Evolutionary conservation across 2,329 filamentous ascomycete genomes (phyloP), one percentile per base, ranked within the genome.

Genomic region (Furcasterigmium furcatum): DNA sequence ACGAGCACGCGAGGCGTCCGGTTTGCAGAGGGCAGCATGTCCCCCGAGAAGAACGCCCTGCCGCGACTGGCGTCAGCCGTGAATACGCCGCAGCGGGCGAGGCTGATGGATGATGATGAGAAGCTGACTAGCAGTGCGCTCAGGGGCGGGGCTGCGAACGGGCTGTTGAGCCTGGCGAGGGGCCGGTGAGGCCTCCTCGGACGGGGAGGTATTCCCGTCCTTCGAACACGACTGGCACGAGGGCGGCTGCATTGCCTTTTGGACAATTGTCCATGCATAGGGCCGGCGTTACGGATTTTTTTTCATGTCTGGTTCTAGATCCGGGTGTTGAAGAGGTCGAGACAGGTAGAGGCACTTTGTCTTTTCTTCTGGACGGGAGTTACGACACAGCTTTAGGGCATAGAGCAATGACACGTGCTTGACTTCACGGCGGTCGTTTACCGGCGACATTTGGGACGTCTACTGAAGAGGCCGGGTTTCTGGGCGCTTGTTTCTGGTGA

Each of bases 101-200:
- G 57, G 10, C 27, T 30, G n/a, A n/a, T n/a, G n/a, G n/a, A n/a
- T n/a, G n/a, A n/a, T n/a, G n/a, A n/a, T n/a, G n/a, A n/a, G n/a
- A n/a, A n/a, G n/a, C n/a, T n/a, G 42, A 68, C 68, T 41, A 75
- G 67, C 49, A 75, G 68, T 56, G 70, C 67, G 16, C 64, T 73
- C 30, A 71, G 70, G 46, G 76, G 71, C 4, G 66, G 71, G 38
- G 77, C 77, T 9, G 77, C 72, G 12, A 74, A 72, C 55, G 78
- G 74, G 8, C 56, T 84, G 52, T 54, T 81, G 49, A 74, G 72
- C 49, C 60, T 82, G 21, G 63, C 67, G 19, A 59, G 62, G 46
- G 55, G 34, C 34, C n/a, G 34, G 34, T 36, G 16, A 36, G n/a
- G n/a, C n/a, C n/a, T n/a, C n/a, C 24, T 4, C 44, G 45, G 18